These are phyloP conservation scores for Phytophthora boehmeriae DNA, from an alignment of 352 stramenopile species.

Conservation along the genomic window DNA sequence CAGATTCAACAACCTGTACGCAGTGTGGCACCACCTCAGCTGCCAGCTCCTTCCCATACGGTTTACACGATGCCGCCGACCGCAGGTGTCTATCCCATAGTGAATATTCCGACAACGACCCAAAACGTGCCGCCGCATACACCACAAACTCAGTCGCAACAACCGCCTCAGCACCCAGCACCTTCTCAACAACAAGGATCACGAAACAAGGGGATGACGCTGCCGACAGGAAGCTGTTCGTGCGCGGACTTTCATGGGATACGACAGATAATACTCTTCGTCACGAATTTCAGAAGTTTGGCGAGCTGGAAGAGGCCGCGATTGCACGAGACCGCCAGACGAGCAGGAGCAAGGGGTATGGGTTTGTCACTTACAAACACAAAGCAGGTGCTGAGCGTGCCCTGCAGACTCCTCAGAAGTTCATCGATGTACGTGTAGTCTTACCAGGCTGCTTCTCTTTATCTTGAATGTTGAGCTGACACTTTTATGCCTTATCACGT, in stretches of 20 bases:
- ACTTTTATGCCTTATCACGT: neutral
- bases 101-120: conserved; percentile 15
- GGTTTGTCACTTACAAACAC: conserved; percentile 69
- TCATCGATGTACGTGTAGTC: conserved; percentile 68
- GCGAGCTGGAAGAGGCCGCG: conserved; percentile 56
- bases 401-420: conserved; percentile 65
- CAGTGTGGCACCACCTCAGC: conserved; percentile 3
- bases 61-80: conserved; percentile 38
- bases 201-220: conserved; percentile 33
- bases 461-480: neutral
- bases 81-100: conserved; percentile 22
- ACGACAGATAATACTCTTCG: conserved; percentile 57
- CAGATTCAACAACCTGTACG: conserved; percentile 15
- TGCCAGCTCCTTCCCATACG: conserved; percentile 29
- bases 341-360: conserved; percentile 72
- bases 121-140: conserved; percentile 13
- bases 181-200: conserved; percentile 4
- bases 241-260: conserved; percentile 61
- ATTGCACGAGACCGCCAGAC: conserved; percentile 59
- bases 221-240: conserved; percentile 66
- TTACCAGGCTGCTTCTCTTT: neutral
- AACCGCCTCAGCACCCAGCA: conserved; percentile 2
- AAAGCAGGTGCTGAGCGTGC: conserved; percentile 45
- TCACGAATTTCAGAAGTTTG: conserved; percentile 67
- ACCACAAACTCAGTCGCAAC: conserved; percentile 6